Evolutionary conservation across 1,284 basidiomycete species (phyloP).

Genomic region (Gastroboletus turbinatus): DNA sequence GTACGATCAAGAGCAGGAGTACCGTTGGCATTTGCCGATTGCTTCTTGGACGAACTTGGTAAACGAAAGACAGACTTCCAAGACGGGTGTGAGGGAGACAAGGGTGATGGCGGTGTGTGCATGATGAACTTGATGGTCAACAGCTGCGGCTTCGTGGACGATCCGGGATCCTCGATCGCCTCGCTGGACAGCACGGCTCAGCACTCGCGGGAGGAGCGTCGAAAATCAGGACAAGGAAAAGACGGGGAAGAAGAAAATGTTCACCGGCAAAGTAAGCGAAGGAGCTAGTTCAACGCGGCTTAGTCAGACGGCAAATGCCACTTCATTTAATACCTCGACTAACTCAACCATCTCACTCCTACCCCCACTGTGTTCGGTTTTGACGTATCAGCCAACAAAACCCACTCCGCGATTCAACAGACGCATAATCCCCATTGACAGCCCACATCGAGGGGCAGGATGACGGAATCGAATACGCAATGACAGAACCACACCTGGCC

Average conservation of each 20-base stretch:
- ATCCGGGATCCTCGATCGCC: constrained; percentile 28
- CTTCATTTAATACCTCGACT: constrained; percentile 1
- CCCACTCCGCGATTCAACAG: neutral
- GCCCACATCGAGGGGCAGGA: neutral
- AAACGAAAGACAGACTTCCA: constrained; percentile 38
- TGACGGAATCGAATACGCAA: constrained; percentile 9
- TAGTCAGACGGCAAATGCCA: constrained; percentile 35
- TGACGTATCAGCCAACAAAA: neutral
- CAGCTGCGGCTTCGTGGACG: constrained; percentile 15
- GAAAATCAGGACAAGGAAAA: constrained; percentile 3
- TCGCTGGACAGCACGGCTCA: neutral
- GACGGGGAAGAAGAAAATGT: constrained; percentile 25
- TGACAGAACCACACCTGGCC: neutral
- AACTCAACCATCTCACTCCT: neutral
- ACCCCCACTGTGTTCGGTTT: neutral
- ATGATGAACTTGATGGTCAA: constrained; percentile 10
- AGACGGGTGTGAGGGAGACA: constrained; percentile 31
- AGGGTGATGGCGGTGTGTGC: constrained; percentile 25
- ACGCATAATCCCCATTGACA: constrained; percentile 5
- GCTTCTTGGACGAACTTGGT: constrained; percentile 33
- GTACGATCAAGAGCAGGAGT: constrained; percentile 26
- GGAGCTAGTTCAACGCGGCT: constrained; percentile 14
- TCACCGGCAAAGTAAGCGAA: constrained; percentile 19
- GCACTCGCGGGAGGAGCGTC: constrained; percentile 11
- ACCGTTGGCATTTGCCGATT: constrained; percentile 18